phyloP scores from a whole-genome alignment of 257 asterid species.

The Verbena officinalis region DNA sequence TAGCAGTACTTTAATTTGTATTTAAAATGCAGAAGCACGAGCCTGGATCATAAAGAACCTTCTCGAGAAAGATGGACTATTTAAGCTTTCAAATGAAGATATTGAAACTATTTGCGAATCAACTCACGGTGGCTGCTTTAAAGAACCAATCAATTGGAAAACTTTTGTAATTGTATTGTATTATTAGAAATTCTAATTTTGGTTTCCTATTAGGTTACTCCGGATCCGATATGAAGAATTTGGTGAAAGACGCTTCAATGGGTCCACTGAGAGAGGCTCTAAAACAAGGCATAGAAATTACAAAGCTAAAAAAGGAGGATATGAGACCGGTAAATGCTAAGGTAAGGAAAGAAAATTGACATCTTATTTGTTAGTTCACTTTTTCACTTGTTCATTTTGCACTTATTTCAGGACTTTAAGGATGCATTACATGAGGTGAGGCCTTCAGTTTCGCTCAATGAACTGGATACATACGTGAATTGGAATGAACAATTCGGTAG shows the following conservation, averaged over 20 bases:
- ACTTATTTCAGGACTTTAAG: constrained; percentile 70
- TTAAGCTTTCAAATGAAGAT: constrained; percentile 74
- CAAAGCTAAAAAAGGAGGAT: constrained; percentile 88
- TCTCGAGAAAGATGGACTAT: constrained; percentile 86
- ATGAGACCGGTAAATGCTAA: constrained; percentile 79
- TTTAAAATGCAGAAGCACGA: constrained; percentile 78
- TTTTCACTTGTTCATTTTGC: too few species aligned
- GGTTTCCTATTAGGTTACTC: constrained; percentile 70
- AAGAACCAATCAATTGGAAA: constrained; percentile 23
- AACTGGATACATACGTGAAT: constrained; percentile 77
- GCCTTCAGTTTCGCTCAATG: constrained; percentile 87
- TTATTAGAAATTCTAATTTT: constrained; percentile 1
- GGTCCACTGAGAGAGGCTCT: constrained; percentile 97
- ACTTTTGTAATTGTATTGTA: constrained; percentile 19
- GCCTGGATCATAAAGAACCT: constrained; percentile 87
- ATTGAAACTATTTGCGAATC: constrained; percentile 68
- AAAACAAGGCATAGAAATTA: constrained; percentile 71
- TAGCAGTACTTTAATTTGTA: constrained; percentile 19
- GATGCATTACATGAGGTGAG: constrained; percentile 89
- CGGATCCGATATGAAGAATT: constrained; percentile 98
- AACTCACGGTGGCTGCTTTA: constrained; percentile 66
- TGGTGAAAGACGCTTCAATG: constrained; percentile 99
- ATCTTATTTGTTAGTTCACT: too few species aligned
- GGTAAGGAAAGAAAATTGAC: too few species aligned
- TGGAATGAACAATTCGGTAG: constrained; percentile 98